Base-by-base conservation (phyloP, 2,329 filamentous ascomycete genomes). In the Coleophoma cylindrospora region DNA sequence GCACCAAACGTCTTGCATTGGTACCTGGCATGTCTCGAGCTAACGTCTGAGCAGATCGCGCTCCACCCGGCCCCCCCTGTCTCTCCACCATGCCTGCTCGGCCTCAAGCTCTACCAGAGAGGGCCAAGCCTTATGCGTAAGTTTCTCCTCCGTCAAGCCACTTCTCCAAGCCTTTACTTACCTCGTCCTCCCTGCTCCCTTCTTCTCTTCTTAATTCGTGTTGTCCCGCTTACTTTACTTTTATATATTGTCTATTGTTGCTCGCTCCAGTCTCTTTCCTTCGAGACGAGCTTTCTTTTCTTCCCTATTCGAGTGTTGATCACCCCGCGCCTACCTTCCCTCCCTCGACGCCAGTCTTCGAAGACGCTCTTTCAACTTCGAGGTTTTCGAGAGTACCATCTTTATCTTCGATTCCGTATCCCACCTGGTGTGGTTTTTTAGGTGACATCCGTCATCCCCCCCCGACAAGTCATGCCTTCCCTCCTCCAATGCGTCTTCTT, bases 401-500 rank as follows among this genome's bases (percentile, higher is more conserved):
- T 61, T 46, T 40, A 50, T n/a, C 38, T 51, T 52, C 44, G 19
- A 27, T 47, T 52, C 50, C 22, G 43, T 53, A 54, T 61, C 32
- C 41, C 62, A 64, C 62, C 62, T 63, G 62, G 62, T 59, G 62
- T 64, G 62, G 62, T 56, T 56, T 54, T 52, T 37, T 36, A 46
- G 36, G 43, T 49, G 43, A 52, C 51, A 34, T 36, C 33, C 47
- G 32, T 49, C 34, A 27, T 43, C 38, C 17, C 43, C 34, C 45
- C 32, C 40, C 50, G 51, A 45, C 54, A 52, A 46, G 61, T 47
- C 11, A 66, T 66, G 63, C 61, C 53, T 60, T 62, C 64, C 19
- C 55, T 61, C 52, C 21, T 62, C 17, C 56, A 58, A 49, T 47
- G 71, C 47, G 54, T 73, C 50, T 55, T 75, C 56, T 60, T 79